Percentiles rank a stretch among this genome's conserved stretches.
Evolutionary conservation across 75 land plant species (phyloP).

Genomic region (Selaginella tamariscina): DNA sequence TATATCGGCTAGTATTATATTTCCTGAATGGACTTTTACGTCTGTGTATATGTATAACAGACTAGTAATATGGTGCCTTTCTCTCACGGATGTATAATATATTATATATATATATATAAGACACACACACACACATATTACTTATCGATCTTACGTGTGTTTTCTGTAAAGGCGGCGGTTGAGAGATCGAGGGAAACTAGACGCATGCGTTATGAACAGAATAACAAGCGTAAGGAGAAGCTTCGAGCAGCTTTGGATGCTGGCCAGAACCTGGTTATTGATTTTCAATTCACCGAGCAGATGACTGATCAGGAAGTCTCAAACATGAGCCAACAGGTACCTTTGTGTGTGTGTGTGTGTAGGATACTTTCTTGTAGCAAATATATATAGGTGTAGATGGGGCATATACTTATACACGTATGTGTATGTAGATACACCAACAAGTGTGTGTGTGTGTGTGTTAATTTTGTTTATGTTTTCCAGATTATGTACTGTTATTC

Average conservation of each 20-base stretch:
- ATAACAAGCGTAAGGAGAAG: slow-evolving; percentile 24
- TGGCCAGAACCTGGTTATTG: slow-evolving; percentile 78
- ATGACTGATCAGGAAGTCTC: slow-evolving; percentile 54
- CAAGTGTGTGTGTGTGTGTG: slow-evolving; percentile 15
- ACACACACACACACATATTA: no score
- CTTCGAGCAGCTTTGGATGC: slow-evolving; percentile 33
- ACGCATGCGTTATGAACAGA: slow-evolving; percentile 30
- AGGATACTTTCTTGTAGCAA: background rate
- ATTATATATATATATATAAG: no score
- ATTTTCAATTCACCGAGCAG: slow-evolving; percentile 63
- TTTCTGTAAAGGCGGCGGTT: slow-evolving; percentile 66
- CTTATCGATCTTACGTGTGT: no score
- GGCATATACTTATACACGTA: background rate
- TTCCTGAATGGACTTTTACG: no score
- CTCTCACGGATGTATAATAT: no score
- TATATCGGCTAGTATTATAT: no score
- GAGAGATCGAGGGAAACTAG: slow-evolving; percentile 28
- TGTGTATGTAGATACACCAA: background rate
- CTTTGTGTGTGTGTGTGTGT: background rate
- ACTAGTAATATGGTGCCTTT: no score
- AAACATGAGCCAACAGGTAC: slow-evolving; percentile 80
- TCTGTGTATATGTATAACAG: no score
- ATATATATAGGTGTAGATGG: background rate
- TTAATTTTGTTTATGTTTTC: background rate
- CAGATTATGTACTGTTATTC: slow-evolving; percentile 98